Evolutionary conservation across 352 stramenopile genomes (phyloP), one percentile per base, ranked within the genome.

Genomic region (Globisporangium irregulare): DNA sequence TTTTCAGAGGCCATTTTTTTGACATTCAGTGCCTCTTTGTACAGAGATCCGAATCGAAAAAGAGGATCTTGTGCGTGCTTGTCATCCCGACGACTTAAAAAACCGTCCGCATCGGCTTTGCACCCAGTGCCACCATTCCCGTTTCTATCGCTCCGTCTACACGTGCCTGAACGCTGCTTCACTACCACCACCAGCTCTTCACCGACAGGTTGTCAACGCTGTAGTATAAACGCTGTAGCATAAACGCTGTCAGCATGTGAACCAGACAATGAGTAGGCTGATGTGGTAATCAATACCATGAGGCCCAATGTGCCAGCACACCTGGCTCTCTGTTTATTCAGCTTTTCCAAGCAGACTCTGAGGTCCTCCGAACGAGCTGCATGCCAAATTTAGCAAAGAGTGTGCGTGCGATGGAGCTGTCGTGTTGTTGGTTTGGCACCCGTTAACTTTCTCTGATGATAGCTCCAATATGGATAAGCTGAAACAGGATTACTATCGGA

Each of bases 61-160:
- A 59, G 14, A 36, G 29, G 34, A 53, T 63, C 57, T 53, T 63
- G 58, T 53, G 41, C 58, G 41, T 63, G 58, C 34, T 63, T 48
- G 58, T 59, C 54, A 59, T 59, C 22, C 54, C 27, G 54, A 41
- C 54, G 53, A 36, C 53, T 58, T 58, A 25, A 25, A 59, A 27
- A 18, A 34, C 12, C 22, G 24, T 12, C 12, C 25, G 53, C 53
- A 59, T 59, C 53, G 25, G 25, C 53, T 34, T 48, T 48, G 41
- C 41, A 48, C 41, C 41, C 41, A n/a, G 41, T 48, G 41, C 41
- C 41, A 48, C 41, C 41, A n/a, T n/a, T n/a, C 12, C 15, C 15
- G 15, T n/a, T 48, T 48, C 15, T 48, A n/a, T 48, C 41, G 41
- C 41, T 48, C 41, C 41, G 41, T 48, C 41, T 48, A 48, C 41